Conservation (phyloP, 495 filamentous ascomycete species). For the Podospora pseudoanserina region DNA sequence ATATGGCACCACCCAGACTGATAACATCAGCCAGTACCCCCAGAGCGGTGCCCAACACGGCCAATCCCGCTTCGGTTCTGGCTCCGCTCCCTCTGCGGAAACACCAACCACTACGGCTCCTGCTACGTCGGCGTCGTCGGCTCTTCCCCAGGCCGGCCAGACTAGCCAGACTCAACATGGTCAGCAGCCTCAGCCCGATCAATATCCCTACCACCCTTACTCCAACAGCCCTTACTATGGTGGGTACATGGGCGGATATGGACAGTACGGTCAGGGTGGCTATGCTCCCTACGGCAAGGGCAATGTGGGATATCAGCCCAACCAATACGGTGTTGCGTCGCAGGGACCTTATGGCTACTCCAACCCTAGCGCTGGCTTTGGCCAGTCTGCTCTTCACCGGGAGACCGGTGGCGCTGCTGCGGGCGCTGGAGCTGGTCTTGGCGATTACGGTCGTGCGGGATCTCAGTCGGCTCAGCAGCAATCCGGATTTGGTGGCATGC, state of each 20-base stretch:
- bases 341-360: conserved; percentile 75
- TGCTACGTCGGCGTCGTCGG: conserved; percentile 57
- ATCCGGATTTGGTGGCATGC: conserved; percentile 66
- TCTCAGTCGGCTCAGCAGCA: conserved; percentile 72
- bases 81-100: conserved; percentile 61
- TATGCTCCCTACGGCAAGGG: conserved; percentile 78
- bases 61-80: conserved; percentile 40
- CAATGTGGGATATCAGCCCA: conserved; percentile 65
- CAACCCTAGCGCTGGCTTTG: conserved; percentile 73
- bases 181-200: conserved; percentile 48
- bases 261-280: conserved; percentile 60
- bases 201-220: conserved; percentile 77
- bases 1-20: conserved; percentile 69
- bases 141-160: conserved; percentile 53
- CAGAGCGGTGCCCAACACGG: conserved; percentile 54
- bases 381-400: conserved; percentile 62
- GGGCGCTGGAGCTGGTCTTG: conserved; percentile 43
- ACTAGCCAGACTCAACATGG: conserved; percentile 57
- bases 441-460: conserved; percentile 73
- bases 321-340: conserved; percentile 70
- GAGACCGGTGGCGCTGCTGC: conserved; percentile 52
- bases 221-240: conserved; percentile 76
- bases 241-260: conserved; percentile 74
- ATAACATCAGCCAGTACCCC: conserved; percentile 72
- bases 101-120: conserved; percentile 76